These are phyloP conservation scores for Ichthyophonus hoferi DNA, from an alignment of 208 protist genomes.

Conservation along the genomic window DNA sequence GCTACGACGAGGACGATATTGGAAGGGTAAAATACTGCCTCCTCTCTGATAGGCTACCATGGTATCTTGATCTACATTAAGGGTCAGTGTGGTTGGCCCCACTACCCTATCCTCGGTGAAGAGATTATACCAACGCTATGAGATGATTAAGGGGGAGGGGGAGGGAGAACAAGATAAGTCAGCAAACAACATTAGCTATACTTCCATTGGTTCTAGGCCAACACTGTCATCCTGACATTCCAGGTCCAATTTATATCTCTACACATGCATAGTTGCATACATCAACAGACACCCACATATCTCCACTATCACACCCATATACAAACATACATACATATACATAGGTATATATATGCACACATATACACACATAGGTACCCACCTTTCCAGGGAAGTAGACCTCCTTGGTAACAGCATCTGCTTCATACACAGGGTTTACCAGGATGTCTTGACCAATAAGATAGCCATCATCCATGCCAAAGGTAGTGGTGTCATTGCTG, in stretches of 20 bases:
- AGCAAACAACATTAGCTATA: neutral
- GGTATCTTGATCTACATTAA: neutral
- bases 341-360: too few species aligned
- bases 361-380: too few species aligned
- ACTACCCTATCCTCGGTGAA: neutral
- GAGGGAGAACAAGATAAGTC: neutral
- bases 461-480: slow-evolving; percentile 48
- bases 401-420: neutral
- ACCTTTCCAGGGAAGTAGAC: slow-evolving; percentile 19
- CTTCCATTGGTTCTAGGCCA: too few species aligned
- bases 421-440: slow-evolving; percentile 35
- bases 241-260: too few species aligned
- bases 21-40: slow-evolving; percentile 54
- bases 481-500: slow-evolving; percentile 42
- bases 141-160: neutral
- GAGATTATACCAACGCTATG: neutral
- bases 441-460: slow-evolving; percentile 53
- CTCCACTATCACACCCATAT: too few species aligned
- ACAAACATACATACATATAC: too few species aligned
- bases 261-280: too few species aligned
- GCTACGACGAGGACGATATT: slow-evolving; percentile 48
- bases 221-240: too few species aligned
- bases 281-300: too few species aligned
- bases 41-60: slow-evolving; percentile 42
- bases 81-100: neutral